Evolutionary conservation across 495 filamentous ascomycete genomes (phyloP), one percentile per base, ranked within the genome.

Genomic region (Cryomyces antarcticus): DNA sequence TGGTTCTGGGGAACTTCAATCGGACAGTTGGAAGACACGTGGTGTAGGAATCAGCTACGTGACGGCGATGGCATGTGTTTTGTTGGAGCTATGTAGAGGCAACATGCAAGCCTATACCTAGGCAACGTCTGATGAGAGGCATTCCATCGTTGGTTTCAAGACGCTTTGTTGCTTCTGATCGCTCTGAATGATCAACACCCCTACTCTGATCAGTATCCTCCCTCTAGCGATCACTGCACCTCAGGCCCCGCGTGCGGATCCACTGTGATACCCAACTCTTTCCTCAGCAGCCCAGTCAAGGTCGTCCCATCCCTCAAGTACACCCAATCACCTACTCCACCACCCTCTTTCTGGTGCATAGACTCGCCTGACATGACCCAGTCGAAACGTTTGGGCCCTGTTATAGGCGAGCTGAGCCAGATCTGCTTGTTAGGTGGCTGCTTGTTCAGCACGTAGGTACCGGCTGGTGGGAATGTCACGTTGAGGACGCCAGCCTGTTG

Each of bases 341-440:
- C 75, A 29, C 75, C 79, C 56, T 83, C 75, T 63, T 86, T 86
- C 49, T 82, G 67, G 40, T 78, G 66, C 62, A 80, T 76, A 38
- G 68, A 66, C 46, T 86, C 82, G 30, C 73, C 72, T 31, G 66
- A 47, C 27, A 82, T 52, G 27, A 92, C 78, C 68, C 80, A 96
- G 53, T 95, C 83, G 61, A 77, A 96, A 39, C 84, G 73, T 60
- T 93, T 94, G 1, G 92, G 92, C 0, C 89, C 89, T n/a, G 80
- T 80, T 38, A 80, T 67, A 5, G 89, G 89, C 13, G 85, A 93
- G 31, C 81, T 85, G 28, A 97, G 74, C 89, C 92, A 97, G 53
- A 97, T 88, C 59, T 97, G 89, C 64, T 79, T 83, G 67, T 93
- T 96, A 13, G 86, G 83, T 0, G 89, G 89, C 59, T 96, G 89